Evolutionary conservation across 1,284 basidiomycete species (phyloP).

Genomic region (Hymenochaete sp.): DNA sequence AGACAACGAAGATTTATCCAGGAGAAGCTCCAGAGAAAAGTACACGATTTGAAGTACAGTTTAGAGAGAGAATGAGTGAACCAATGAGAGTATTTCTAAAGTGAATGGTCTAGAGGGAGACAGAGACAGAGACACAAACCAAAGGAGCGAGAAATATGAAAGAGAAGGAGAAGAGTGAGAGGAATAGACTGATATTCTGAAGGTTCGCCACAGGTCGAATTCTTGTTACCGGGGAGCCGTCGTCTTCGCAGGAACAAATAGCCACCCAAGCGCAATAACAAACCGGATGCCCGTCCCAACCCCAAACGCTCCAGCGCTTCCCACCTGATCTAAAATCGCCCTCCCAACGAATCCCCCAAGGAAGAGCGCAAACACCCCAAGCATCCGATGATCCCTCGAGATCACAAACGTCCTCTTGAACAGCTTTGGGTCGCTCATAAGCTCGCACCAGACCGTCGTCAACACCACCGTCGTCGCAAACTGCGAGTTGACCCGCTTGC

Average conservation of each 20-base stretch:
- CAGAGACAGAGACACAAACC: too few species aligned
- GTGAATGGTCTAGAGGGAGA: too few species aligned
- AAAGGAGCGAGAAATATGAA: too few species aligned
- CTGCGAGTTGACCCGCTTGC: slow-evolving; percentile 70
- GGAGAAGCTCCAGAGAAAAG: too few species aligned
- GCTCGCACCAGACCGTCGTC: slow-evolving; percentile 81
- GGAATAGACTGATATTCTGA: too few species aligned
- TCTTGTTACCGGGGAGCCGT: too few species aligned
- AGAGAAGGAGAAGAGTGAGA: too few species aligned
- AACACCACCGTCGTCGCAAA: slow-evolving; percentile 73
- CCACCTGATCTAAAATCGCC: slow-evolving; percentile 53
- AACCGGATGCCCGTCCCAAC: slow-evolving; percentile 60
- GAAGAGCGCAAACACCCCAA: slow-evolving; percentile 62
- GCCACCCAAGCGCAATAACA: slow-evolving; percentile 59
- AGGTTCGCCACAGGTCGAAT: too few species aligned
- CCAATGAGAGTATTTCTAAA: too few species aligned
- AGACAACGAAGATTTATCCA: too few species aligned
- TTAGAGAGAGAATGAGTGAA: too few species aligned
- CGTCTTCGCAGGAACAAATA: slow-evolving; percentile 50
- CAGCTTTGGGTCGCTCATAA: slow-evolving; percentile 70
- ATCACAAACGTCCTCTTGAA: slow-evolving; percentile 48
- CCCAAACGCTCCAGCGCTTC: slow-evolving; percentile 58
- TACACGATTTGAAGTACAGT: too few species aligned
- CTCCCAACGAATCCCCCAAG: slow-evolving; percentile 70
- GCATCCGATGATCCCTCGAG: slow-evolving; percentile 64